These are phyloP conservation scores for Mentha longifolia DNA, from an alignment of 257 asterid genomes.

Conservation along the genomic window DNA sequence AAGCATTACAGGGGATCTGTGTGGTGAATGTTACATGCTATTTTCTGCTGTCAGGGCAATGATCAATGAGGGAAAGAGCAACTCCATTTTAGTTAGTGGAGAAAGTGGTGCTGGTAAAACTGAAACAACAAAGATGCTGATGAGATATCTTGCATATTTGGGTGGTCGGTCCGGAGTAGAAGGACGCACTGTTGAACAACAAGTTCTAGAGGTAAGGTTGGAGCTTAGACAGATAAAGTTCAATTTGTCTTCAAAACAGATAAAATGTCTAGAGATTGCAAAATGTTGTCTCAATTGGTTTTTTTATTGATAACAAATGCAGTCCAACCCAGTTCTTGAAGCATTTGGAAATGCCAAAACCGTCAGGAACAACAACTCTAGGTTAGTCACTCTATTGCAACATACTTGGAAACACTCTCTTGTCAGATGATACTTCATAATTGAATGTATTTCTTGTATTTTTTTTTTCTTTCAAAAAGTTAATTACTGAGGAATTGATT, in stretches of 20 bases:
- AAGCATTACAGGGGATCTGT: slow-evolving; percentile 23
- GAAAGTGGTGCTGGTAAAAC: slow-evolving; percentile 99
- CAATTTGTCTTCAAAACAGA: slow-evolving; percentile 3
- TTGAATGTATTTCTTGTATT: slow-evolving; percentile 3
- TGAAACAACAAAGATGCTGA: slow-evolving; percentile 97
- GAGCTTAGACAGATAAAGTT: slow-evolving; percentile 27
- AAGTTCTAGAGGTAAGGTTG: slow-evolving; percentile 92
- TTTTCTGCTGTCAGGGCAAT: slow-evolving; percentile 71
- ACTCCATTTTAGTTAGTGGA: slow-evolving; percentile 98
- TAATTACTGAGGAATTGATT: slow-evolving; percentile 17
- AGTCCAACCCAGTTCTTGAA: slow-evolving; percentile 11
- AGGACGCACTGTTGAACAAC: slow-evolving; percentile 99
- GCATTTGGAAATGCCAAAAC: slow-evolving; percentile 9
- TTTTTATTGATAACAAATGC: not conserved
- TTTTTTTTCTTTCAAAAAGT: slow-evolving; percentile 10
- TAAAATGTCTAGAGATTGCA: slow-evolving; percentile 19
- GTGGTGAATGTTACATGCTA: slow-evolving; percentile 25
- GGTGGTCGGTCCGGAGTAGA: slow-evolving; percentile 99
- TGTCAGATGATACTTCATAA: slow-evolving; percentile 10
- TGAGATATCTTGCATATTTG: slow-evolving; percentile 95
- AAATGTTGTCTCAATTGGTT: not conserved
- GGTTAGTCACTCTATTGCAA: slow-evolving; percentile 8
- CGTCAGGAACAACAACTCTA: slow-evolving; percentile 2
- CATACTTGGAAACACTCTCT: slow-evolving; percentile 15
- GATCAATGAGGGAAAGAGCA: slow-evolving; percentile 94